A percentile compares a stretch with the other conserved stretches of the same genome.
These are phyloP conservation scores for Leucosporidium scottii DNA, from an alignment of 768 basidiomycete genomes.

Conservation along the genomic window DNA sequence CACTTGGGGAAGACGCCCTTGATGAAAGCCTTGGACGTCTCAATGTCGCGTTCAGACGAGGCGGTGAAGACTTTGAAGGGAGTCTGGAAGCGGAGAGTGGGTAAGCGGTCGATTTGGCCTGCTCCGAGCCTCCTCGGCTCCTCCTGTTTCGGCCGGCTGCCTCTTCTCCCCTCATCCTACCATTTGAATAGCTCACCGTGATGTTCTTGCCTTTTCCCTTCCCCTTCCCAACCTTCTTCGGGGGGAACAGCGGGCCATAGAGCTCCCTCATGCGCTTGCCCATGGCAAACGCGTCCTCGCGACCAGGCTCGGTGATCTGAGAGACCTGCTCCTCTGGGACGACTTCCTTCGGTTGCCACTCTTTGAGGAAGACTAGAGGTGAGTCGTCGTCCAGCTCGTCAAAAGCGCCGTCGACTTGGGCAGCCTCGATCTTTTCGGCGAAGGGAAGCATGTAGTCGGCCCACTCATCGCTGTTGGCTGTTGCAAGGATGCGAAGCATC, in stretches of 20 bases:
- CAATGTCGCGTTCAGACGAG: constrained; percentile 41
- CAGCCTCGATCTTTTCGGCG: constrained; percentile 38
- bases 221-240: constrained; percentile 15
- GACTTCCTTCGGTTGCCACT: constrained; percentile 38
- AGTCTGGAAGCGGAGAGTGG: background rate
- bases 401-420: constrained; percentile 5
- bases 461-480: constrained; percentile 45
- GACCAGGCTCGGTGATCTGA: constrained; percentile 40
- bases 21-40: constrained; percentile 42
- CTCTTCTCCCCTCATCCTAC: too few relatives aligned
- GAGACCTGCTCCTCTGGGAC: constrained; percentile 43
- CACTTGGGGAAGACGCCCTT: constrained; percentile 42
- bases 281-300: constrained; percentile 40
- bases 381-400: background rate
- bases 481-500: too few relatives aligned
- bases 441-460: constrained; percentile 44
- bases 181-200: constrained; percentile 9
- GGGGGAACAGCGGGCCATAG: constrained; percentile 33
- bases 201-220: constrained; percentile 23
- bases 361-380: constrained; percentile 40
- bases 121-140: background rate
- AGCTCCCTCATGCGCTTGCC: constrained; percentile 26
- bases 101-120: constrained; percentile 3
- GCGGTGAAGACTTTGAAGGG: constrained; percentile 43
- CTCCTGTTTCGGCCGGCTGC: background rate